These are phyloP conservation scores for Zhuliangozyma parablackwelliae DNA, from an alignment of 1,139 yeast genomes.

Conservation along the genomic window DNA sequence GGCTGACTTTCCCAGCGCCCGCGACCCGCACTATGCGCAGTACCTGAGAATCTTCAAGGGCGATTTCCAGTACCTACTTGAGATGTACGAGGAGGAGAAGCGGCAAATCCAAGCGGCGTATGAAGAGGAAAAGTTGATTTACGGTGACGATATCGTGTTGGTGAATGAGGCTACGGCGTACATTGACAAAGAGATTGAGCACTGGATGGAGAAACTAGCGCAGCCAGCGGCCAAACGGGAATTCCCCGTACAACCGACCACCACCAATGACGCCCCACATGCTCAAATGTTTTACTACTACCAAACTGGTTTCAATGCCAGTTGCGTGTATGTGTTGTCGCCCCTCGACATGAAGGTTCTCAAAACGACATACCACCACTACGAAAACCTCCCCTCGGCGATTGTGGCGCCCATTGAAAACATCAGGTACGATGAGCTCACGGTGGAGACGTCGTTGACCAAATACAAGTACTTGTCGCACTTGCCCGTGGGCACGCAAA, in stretches of 20 bases:
- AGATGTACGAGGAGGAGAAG: conserved; percentile 57
- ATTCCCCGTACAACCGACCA: background rate
- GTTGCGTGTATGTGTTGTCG: conserved; percentile 64
- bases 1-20: conserved; percentile 10
- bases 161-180: conserved; percentile 53
- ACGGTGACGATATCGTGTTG: conserved; percentile 53
- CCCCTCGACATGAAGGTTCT: conserved; percentile 77
- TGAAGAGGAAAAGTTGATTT: conserved; percentile 55
- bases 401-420: conserved; percentile 64
- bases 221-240: background rate
- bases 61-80: conserved; percentile 46
- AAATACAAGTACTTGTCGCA: conserved; percentile 75
- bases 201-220: conserved; percentile 24
- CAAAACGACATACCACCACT: conserved; percentile 55
- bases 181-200: conserved; percentile 44
- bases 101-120: conserved; percentile 40
- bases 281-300: conserved; percentile 34
- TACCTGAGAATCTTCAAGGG: conserved; percentile 63
- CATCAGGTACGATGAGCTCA: conserved; percentile 58
- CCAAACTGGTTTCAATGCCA: conserved; percentile 69
- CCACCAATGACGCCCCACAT: background rate
- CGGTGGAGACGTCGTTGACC: conserved; percentile 49
- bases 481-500: conserved; percentile 77
- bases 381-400: conserved; percentile 62
- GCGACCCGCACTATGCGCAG: conserved; percentile 3